Evolutionary conservation across 2,329 filamentous ascomycete genomes (phyloP), one percentile per base, ranked within the genome.

Genomic region (Curvularia sp.): DNA sequence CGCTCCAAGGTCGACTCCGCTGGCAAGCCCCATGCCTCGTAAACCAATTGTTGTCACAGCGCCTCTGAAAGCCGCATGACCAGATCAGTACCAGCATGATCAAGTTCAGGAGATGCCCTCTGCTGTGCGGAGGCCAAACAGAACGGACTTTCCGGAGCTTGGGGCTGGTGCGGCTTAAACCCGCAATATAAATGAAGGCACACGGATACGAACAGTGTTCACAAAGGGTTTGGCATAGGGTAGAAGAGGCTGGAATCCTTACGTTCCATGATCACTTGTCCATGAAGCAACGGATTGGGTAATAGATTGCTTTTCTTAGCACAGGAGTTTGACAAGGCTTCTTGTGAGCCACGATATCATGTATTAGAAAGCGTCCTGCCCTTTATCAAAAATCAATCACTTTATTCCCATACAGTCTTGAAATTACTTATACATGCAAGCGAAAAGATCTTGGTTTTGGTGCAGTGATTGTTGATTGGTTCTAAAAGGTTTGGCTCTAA

Each of bases 1-100:
- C 92, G 92, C 70, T 89, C 91, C 73, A 92, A 95, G 86, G 92
- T 89, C 78, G 92, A 94, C 74, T 86, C 89, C 74, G 84, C 86
- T 72, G 72, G 74, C 73, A 77, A 77, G 74, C 68, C 74, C 51
- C 72, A 76, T 59, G 66, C 62, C 55, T 68, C 63, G 55, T 76
- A 75, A 58, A 64, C 47, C 48, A 49, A 53, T 51, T 32, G 55
- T 57, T 47, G 54, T 51, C 43, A 58, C 41, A 62, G 55, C 60
- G 55, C 63, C 57, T 64, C 65, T 74, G 65, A 72, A 67, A 69
- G 71, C 65, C 69, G 67, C 68, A 70, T 59, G 54, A 64, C 57
- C 61, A 69, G 67, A 59, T 55, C 62, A 63, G 30, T 49, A 53
- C 21, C 45, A 52, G 32, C 55, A 51, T 30, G 39, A 39, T 15